phyloP scores from a whole-genome alignment of 2,329 filamentous ascomycete genomes.

The Verticillium tricorpus region DNA sequence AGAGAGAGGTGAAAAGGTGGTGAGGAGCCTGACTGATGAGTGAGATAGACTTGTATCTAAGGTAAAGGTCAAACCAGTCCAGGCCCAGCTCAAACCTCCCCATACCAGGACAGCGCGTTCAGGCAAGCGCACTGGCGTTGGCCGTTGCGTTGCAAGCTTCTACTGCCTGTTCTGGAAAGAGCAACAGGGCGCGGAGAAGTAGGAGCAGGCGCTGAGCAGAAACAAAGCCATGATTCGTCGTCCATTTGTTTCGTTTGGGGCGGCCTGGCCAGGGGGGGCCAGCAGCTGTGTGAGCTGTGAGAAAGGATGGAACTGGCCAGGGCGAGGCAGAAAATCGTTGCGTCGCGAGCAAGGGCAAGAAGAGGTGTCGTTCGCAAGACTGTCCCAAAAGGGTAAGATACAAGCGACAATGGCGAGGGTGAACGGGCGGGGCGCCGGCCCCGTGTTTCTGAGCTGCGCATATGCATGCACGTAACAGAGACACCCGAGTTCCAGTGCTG shows the following conservation, averaged over 20 bases:
- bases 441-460: not conserved
- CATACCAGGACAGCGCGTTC: not conserved
- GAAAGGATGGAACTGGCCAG: not conserved
- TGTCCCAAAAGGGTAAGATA: slow-evolving; percentile 15
- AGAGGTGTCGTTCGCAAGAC: slow-evolving; percentile 15
- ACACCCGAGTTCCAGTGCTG: not conserved
- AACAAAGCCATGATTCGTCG: not conserved
- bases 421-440: not conserved
- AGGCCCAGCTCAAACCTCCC: not conserved
- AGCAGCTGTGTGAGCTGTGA: not conserved
- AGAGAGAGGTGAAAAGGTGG: not conserved
- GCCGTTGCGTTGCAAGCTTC: not conserved
- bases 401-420: not conserved
- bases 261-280: not conserved
- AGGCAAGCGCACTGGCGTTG: too few relatives aligned
- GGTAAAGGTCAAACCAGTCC: not conserved
- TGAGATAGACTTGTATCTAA: not conserved
- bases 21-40: not conserved
- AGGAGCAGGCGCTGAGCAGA: not conserved
- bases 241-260: not conserved
- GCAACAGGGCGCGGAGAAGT: not conserved
- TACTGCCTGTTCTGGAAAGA: not conserved
- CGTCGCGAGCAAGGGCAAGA: not conserved
- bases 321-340: not conserved
- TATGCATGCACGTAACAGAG: not conserved